Evolutionary conservation across 805 yeast species (phyloP).

Genomic region (Metschnikowia lunata): DNA sequence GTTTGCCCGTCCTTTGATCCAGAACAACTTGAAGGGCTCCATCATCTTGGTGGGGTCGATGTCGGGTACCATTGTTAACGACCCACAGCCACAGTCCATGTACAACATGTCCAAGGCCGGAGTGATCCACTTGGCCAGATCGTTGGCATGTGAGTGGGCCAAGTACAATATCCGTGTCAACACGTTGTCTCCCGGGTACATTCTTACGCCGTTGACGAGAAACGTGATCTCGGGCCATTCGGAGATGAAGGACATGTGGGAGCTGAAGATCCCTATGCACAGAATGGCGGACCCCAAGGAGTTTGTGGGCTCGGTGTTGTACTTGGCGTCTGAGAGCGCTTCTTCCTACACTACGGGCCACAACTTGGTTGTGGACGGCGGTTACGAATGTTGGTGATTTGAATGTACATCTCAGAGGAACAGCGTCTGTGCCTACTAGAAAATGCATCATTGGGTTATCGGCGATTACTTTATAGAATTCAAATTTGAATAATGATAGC

Average conservation of each 20-base stretch:
- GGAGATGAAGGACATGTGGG: slow-evolving; percentile 68
- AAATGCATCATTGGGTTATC: neutral
- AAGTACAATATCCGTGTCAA: slow-evolving; percentile 70
- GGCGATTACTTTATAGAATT: slow-evolving; percentile 5
- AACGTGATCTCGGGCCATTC: slow-evolving; percentile 60
- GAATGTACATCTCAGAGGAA: neutral
- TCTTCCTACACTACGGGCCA: slow-evolving; percentile 81
- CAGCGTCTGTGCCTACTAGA: neutral
- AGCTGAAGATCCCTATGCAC: slow-evolving; percentile 65
- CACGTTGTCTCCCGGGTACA: slow-evolving; percentile 77
- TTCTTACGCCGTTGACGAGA: slow-evolving; percentile 72
- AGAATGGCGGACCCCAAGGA: slow-evolving; percentile 86
- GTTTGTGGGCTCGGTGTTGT: slow-evolving; percentile 71
- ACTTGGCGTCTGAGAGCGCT: slow-evolving; percentile 67
- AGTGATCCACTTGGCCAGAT: slow-evolving; percentile 71
- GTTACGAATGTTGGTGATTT: slow-evolving; percentile 73
- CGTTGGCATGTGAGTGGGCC: slow-evolving; percentile 82
- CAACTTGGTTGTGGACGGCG: slow-evolving; percentile 81
- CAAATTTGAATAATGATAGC: neutral
- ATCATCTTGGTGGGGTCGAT: slow-evolving; percentile 70
- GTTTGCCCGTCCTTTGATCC: slow-evolving; percentile 63
- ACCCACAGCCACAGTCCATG: slow-evolving; percentile 75
- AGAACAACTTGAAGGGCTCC: slow-evolving; percentile 53
- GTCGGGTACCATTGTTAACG: slow-evolving; percentile 74
- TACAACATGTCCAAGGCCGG: slow-evolving; percentile 87